Conservation (phyloP, 345 rosid species). For the Aquilaria sinensis region DNA sequence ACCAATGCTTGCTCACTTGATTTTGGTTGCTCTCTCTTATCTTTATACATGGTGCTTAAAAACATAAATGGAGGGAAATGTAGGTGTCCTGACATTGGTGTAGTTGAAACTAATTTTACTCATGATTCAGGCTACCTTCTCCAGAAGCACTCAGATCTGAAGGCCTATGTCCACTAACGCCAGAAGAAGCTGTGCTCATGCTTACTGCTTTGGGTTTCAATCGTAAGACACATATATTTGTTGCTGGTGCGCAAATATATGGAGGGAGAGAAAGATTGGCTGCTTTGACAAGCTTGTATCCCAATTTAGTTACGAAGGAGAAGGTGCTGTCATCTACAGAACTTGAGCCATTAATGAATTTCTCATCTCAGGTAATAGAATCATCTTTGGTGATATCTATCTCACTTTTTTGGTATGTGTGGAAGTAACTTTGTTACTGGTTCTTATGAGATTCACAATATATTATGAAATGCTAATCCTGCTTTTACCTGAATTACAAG, state of each 20-base stretch:
- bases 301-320: slow-evolving; percentile 90
- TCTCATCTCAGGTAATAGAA: slow-evolving; percentile 79
- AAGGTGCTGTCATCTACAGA: slow-evolving; percentile 65
- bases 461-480: no score
- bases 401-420: no score
- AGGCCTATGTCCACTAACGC: slow-evolving; percentile 89
- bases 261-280: slow-evolving; percentile 64
- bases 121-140: slow-evolving; percentile 59
- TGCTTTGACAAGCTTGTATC: slow-evolving; percentile 76
- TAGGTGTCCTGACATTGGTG: background rate
- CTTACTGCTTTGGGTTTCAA: slow-evolving; percentile 92
- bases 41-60: background rate
- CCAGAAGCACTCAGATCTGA: slow-evolving; percentile 64
- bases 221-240: slow-evolving; percentile 65
- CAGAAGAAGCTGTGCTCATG: slow-evolving; percentile 93
- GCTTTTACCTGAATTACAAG: no score
- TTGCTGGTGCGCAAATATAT: slow-evolving; percentile 88
- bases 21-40: background rate
- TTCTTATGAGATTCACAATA: no score
- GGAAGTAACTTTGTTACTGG: no score
- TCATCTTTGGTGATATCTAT: background rate
- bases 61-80: no score
- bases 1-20: background rate
- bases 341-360: slow-evolving; percentile 77
- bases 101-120: background rate